Percentiles rank a stretch among this genome's conserved stretches.
Conservation (phyloP, 768 basidiomycete species). For the Tremella yokohamensis region DNA sequence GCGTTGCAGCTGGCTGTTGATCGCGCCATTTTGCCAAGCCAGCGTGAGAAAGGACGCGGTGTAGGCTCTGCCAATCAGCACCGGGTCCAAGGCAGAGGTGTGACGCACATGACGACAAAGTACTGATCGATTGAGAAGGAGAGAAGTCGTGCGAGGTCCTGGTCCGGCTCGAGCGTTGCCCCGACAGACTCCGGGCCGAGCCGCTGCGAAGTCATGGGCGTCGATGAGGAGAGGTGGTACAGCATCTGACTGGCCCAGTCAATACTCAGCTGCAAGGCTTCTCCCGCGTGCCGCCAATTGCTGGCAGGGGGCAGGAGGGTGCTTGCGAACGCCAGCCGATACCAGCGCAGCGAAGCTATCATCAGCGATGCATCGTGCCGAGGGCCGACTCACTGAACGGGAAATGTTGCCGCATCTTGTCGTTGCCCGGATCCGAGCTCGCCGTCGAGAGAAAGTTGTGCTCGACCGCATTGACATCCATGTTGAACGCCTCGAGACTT, state of each 20-base stretch:
- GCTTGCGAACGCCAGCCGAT: slow-evolving; percentile 17
- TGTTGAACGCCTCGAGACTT: slow-evolving; percentile 17
- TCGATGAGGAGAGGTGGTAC: slow-evolving; percentile 13
- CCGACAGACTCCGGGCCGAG: neutral
- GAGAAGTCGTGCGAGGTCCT: slow-evolving; percentile 5
- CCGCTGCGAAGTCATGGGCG: slow-evolving; percentile 1
- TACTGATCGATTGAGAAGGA: slow-evolving; percentile 24
- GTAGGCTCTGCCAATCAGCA: slow-evolving; percentile 13
- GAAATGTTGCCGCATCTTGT: slow-evolving; percentile 21
- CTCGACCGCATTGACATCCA: slow-evolving; percentile 15
- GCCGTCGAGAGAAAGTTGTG: neutral
- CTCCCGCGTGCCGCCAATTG: slow-evolving; percentile 8
- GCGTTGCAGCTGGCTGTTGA: slow-evolving; percentile 12
- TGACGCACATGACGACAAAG: slow-evolving; percentile 20
- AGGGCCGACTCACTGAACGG: slow-evolving; percentile 16
- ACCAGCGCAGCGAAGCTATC: slow-evolving; percentile 20
- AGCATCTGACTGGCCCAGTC: slow-evolving; percentile 23
- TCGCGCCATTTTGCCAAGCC: slow-evolving; percentile 16
- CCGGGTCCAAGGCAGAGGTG: neutral
- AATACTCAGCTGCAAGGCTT: slow-evolving; percentile 9
- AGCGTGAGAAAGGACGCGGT: slow-evolving; percentile 16
- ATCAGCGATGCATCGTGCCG: neutral
- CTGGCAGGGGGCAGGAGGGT: slow-evolving; percentile 9
- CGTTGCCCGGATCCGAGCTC: slow-evolving; percentile 2
- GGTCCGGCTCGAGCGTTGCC: slow-evolving; percentile 14